Evolutionary conservation across 2,329 filamentous ascomycete species (phyloP).

Genomic region (Hypoxylon sp.): DNA sequence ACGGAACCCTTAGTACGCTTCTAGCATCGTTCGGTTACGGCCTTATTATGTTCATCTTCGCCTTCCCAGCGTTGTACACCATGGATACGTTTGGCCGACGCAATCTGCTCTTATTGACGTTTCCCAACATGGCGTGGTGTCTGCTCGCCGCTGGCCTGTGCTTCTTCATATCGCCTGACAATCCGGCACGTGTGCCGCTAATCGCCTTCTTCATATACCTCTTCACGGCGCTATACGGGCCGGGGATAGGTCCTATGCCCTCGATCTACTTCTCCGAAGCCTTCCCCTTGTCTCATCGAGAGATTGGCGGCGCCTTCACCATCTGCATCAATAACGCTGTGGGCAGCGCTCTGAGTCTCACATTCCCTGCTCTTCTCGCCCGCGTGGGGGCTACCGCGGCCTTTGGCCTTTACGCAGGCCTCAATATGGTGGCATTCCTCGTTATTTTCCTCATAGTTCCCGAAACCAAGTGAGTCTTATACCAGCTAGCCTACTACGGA

Average conservation of each 20-base stretch:
- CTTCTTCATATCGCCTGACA: slow-evolving; percentile 22
- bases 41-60: slow-evolving; percentile 25
- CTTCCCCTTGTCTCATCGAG: slow-evolving; percentile 27
- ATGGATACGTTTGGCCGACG: slow-evolving; percentile 26
- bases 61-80: slow-evolving; percentile 28
- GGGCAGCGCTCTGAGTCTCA: slow-evolving; percentile 21
- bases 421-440: slow-evolving; percentile 22
- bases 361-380: slow-evolving; percentile 22
- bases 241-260: slow-evolving; percentile 23
- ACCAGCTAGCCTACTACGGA: not conserved
- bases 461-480: slow-evolving; percentile 25
- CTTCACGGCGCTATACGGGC: slow-evolving; percentile 30
- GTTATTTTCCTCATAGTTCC: slow-evolving; percentile 27
- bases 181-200: slow-evolving; percentile 20
- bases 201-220: slow-evolving; percentile 28
- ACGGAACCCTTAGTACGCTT: slow-evolving; percentile 21
- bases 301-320: slow-evolving; percentile 25
- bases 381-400: slow-evolving; percentile 14
- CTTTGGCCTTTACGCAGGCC: slow-evolving; percentile 22
- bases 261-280: slow-evolving; percentile 26
- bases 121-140: slow-evolving; percentile 27
- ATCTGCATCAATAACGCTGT: slow-evolving; percentile 28
- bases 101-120: slow-evolving; percentile 20
- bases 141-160: slow-evolving; percentile 22
- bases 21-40: slow-evolving; percentile 25